Percentiles rank a stretch among this genome's conserved stretches.
These are phyloP conservation scores for Triangularia setosa DNA, from an alignment of 2,329 filamentous ascomycete genomes.

Conservation along the genomic window DNA sequence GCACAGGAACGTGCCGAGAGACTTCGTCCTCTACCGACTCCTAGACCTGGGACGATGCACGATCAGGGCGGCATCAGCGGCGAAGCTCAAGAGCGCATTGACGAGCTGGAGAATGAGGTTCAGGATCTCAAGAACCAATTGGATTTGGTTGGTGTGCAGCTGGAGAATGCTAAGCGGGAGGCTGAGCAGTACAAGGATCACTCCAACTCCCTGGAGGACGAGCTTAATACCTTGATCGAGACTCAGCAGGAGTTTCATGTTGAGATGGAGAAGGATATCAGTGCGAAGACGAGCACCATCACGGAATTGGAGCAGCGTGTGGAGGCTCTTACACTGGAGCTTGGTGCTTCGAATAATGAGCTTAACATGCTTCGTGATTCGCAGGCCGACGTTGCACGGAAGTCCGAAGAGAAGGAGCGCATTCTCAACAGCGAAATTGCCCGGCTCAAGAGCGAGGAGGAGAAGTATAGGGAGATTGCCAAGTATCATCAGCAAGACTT, in stretches of 20 bases:
- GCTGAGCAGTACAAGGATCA: slow-evolving; percentile 86
- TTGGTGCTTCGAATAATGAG: slow-evolving; percentile 77
- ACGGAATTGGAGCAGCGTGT: slow-evolving; percentile 78
- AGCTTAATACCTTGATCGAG: slow-evolving; percentile 71
- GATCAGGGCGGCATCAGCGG: slow-evolving; percentile 38
- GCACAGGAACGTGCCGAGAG: slow-evolving; percentile 83
- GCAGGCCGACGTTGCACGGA: slow-evolving; percentile 68
- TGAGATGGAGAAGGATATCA: slow-evolving; percentile 72
- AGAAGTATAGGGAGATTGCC: slow-evolving; percentile 72
- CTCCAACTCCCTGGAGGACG: slow-evolving; percentile 82
- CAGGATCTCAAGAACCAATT: slow-evolving; percentile 84
- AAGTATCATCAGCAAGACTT: slow-evolving; percentile 88
- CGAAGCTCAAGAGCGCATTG: slow-evolving; percentile 57
- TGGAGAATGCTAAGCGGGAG: slow-evolving; percentile 76
- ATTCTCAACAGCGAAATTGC: slow-evolving; percentile 74
- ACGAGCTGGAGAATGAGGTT: slow-evolving; percentile 79
- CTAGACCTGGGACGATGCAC: slow-evolving; percentile 43
- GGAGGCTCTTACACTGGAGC: slow-evolving; percentile 77
- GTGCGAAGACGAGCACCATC: slow-evolving; percentile 75
- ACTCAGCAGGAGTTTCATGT: slow-evolving; percentile 84
- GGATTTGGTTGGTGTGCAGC: slow-evolving; percentile 72
- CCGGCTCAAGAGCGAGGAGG: slow-evolving; percentile 78
- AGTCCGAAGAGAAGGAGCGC: slow-evolving; percentile 76
- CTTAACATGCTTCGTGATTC: slow-evolving; percentile 75
- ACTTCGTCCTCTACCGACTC: slow-evolving; percentile 73